Evolutionary conservation across 805 yeast genomes (phyloP).

Genomic region (Spathaspora passalidarum): DNA sequence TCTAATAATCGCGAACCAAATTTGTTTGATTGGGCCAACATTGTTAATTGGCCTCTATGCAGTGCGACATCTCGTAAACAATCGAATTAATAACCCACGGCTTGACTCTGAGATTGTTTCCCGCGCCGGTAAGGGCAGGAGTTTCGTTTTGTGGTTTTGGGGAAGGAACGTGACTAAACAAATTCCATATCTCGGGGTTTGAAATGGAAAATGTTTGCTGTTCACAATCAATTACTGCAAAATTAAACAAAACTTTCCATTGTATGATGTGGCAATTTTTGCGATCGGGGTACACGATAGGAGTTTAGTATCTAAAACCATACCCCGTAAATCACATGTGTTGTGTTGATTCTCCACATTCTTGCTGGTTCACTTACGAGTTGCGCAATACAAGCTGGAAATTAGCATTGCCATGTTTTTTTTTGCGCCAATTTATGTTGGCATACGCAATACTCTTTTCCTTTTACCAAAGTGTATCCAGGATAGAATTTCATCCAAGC

Average conservation of each 20-base stretch:
- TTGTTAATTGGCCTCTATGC: background rate
- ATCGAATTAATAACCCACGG: too few relatives aligned
- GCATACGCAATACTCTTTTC: background rate
- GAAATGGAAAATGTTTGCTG: conserved; percentile 8
- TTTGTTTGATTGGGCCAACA: background rate
- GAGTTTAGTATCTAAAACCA: too few relatives aligned
- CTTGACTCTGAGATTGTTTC: too few relatives aligned
- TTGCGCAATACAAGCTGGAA: background rate
- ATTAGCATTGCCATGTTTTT: background rate
- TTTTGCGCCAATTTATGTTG: background rate
- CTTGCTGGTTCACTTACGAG: background rate
- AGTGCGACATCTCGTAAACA: background rate
- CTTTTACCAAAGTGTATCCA: too few relatives aligned
- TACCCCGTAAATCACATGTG: background rate
- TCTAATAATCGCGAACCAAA: conserved; percentile 3
- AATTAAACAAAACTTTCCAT: background rate
- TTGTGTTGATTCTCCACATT: too few relatives aligned
- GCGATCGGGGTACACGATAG: too few relatives aligned
- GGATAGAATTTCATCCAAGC: too few relatives aligned
- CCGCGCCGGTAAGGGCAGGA: too few relatives aligned
- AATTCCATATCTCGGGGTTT: conserved; percentile 14
- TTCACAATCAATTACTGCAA: background rate
- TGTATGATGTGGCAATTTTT: too few relatives aligned
- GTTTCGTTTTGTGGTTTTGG: too few relatives aligned
- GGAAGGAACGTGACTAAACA: background rate